Evolutionary conservation across 2,329 filamentous ascomycete species (phyloP), one percentile per base, ranked within the genome.

Genomic region (Fusarium pininemorale): DNA sequence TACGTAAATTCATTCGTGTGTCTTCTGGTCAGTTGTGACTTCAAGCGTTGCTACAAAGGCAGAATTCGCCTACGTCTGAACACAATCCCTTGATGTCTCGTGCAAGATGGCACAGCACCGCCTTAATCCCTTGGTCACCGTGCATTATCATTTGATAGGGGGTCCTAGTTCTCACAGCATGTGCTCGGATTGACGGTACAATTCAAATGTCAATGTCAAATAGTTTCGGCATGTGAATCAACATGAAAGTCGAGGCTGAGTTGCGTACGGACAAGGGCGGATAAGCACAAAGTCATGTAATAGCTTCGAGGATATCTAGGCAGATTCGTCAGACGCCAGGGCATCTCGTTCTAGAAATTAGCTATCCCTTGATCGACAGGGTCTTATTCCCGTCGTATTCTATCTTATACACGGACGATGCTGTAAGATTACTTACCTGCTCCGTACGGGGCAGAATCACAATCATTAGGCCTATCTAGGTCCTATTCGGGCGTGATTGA

Each of bases 61-160:
- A 69, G 65, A 66, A 45, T 56, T 69, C 66, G 65, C 65, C 65
- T 69, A 69, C 65, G 57, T 70, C 45, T 60, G 67, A 58, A 42
- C 37, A 70, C 58, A 69, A 65, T 54, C 35, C 41, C 66, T 70
- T 30, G 22, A 48, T 53, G 45, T 70, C 66, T 59, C 28, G 13
- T 18, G 39, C 42, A 32, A 60, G 59, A 70, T 70, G 69, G 66
- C 59, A 70, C 66, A 42, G 66, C 67, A 70, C 70, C 66, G 66
- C 59, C n/a, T 70, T 59, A 55, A 70, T 61, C 66, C 70, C 41
- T 66, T 53, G 32, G 66, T 42, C 67, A 70, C 39, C 37, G 56
- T 73, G 70, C 45, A 56, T 72, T 55, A 15, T 37, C 24, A 39
- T 28, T 61, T 22, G 6, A 20, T 18, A 26, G 3, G 5, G 7